Base-by-base conservation (phyloP, 257 asterid genomes). In the Galeopsis tetrahit region DNA sequence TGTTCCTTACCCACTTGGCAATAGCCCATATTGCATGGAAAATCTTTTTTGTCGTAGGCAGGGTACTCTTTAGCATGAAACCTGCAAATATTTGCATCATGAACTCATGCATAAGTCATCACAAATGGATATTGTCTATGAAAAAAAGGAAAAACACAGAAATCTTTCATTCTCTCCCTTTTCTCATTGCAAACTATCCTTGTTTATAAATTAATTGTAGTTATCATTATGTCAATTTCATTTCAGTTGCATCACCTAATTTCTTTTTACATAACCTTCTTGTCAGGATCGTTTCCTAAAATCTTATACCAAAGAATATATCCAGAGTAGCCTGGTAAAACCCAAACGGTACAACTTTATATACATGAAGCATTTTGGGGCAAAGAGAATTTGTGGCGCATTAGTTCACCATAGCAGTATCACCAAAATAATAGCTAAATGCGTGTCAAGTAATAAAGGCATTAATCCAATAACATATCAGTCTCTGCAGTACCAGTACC, bases 1-100 rank as follows among this genome's bases (percentile, higher is more conserved):
- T 17, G 61, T 55, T 53, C 75, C 90, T 64, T 63, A 93, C 98
- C 97, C 15, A 71, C 77, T 85, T 93, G 98, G 84, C 98, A 93
- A 80, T 86, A 93, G 36, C 98, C 98, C 97, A 91, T 82, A 79
- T 89, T 89, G 77, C 4, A 78, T 57, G 97, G 96, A 71, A 91
- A 93, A 14, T 71, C 81, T 74, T 86, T 75, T 80, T 89, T 82
- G 77, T 89, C 95, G 73, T 80, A 93, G 58, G 87, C 93, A 53
- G 96, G 97, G 79, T 93, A 93, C 79, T 93, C 98, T 83, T 83
- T 93, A 7, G 98, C 96, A 83, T 93, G 98, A 80, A 93, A 93
- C 88, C 98, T 93, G 88, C 39, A 81, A 82, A 77, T 64, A 55
- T 49, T 62, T 43, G 65, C 73, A 58, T 42, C 72, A 52, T 17